A percentile compares a stretch with the other conserved stretches of the same genome.
Conservation (phyloP, 768 basidiomycete genomes). For the Suillus cothurnatus region DNA sequence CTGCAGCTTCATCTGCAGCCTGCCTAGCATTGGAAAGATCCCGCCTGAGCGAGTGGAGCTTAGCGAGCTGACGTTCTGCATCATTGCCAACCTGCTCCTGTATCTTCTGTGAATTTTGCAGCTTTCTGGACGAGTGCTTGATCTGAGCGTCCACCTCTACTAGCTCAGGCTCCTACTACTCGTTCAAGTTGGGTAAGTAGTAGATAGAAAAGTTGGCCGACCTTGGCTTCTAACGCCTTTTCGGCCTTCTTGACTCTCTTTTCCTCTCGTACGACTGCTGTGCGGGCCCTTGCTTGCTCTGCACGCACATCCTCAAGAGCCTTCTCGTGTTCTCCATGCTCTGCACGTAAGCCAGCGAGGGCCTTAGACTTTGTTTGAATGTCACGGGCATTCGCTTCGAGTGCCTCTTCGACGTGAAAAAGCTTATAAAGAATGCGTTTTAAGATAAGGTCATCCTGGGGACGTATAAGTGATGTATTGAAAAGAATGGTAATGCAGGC, state of each 20-base stretch:
- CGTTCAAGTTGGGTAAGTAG: not conserved
- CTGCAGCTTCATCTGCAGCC: slow-evolving; percentile 79
- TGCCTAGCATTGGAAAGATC: slow-evolving; percentile 69
- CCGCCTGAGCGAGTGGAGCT: slow-evolving; percentile 55
- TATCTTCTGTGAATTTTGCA: slow-evolving; percentile 65
- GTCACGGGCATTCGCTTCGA: slow-evolving; percentile 68
- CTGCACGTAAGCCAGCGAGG: slow-evolving; percentile 64
- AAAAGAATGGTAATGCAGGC: slow-evolving; percentile 22
- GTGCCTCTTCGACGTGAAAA: slow-evolving; percentile 85
- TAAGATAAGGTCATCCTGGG: slow-evolving; percentile 79
- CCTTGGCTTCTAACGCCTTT: slow-evolving; percentile 84
- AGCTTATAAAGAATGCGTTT: slow-evolving; percentile 85
- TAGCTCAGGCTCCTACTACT: slow-evolving; percentile 77
- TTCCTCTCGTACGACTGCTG: slow-evolving; percentile 80
- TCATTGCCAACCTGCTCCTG: slow-evolving; percentile 68
- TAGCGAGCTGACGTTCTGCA: slow-evolving; percentile 49
- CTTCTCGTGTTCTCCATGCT: slow-evolving; percentile 71
- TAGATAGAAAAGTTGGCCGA: slow-evolving; percentile 30
- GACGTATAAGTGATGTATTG: slow-evolving; percentile 12
- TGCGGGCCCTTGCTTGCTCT: slow-evolving; percentile 78
- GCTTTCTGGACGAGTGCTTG: slow-evolving; percentile 78
- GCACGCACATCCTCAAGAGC: slow-evolving; percentile 73
- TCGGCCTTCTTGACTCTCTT: slow-evolving; percentile 89
- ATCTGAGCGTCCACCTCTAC: slow-evolving; percentile 87
- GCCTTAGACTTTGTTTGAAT: slow-evolving; percentile 77